Evolutionary conservation across 345 rosid species (phyloP).

Genomic region (Populus simonii): DNA sequence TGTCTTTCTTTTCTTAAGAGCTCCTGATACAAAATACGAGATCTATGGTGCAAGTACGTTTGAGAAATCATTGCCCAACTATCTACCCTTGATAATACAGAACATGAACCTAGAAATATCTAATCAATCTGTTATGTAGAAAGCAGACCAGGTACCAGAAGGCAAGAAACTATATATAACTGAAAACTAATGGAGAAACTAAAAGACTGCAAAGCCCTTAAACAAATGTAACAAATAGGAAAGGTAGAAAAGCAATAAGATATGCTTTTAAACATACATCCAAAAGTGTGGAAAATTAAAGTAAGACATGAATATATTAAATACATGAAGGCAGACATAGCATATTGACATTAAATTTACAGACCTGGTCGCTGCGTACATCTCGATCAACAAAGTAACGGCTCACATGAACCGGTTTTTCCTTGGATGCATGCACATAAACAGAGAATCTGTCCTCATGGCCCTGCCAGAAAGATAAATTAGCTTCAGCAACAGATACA

Average conservation of each 20-base stretch:
- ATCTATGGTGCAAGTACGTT: background rate
- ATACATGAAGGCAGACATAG: background rate
- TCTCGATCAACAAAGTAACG: slow-evolving; percentile 71
- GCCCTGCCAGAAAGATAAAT: slow-evolving; percentile 44
- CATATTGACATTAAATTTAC: background rate
- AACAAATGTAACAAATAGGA: background rate
- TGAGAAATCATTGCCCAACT: background rate
- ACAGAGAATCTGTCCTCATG: slow-evolving; percentile 76
- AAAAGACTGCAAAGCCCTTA: background rate
- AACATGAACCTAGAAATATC: background rate
- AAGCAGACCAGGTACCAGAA: background rate
- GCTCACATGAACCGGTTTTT: slow-evolving; percentile 68
- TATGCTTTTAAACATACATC: background rate
- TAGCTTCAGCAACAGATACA: slow-evolving; percentile 5
- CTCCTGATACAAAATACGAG: background rate
- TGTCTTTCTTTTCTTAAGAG: background rate
- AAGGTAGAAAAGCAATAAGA: background rate
- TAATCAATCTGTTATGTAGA: background rate
- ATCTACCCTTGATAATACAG: background rate
- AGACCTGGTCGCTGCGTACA: slow-evolving; percentile 66
- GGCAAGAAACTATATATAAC: background rate
- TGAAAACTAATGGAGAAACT: background rate
- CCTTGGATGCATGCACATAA: slow-evolving; percentile 76
- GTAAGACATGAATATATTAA: background rate
- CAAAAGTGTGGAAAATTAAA: background rate